Evolutionary conservation across 306 rosid species (phyloP).

Genomic region (Fragaria vesca): DNA sequence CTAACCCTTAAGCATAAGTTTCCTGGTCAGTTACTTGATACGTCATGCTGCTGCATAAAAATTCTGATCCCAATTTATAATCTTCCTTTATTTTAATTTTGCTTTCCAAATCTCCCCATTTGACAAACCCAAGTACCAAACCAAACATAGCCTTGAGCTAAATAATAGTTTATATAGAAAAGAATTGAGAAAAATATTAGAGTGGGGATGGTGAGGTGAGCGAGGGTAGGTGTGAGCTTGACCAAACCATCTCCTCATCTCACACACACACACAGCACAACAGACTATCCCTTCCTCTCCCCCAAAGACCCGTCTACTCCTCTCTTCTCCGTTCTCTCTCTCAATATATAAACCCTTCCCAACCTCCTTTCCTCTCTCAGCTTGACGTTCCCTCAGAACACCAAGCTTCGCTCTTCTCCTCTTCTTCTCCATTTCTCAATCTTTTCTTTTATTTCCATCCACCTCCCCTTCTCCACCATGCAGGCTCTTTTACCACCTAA

Average conservation of each 20-base stretch:
- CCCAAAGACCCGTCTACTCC: conserved; percentile 13
- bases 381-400: conserved; percentile 77
- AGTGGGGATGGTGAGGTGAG: conserved; percentile 4
- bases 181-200: not conserved
- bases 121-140: not conserved
- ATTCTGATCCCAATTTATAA: no score
- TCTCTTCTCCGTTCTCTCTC: not conserved
- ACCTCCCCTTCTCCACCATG: conserved; percentile 28
- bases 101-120: not conserved
- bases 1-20: no score
- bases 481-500: conserved; percentile 54
- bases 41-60: no score
- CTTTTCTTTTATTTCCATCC: not conserved
- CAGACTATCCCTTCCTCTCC: conserved; percentile 15
- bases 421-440: not conserved
- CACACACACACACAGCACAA: conserved; percentile 26
- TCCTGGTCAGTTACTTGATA: no score
- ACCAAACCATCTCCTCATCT: conserved; percentile 49
- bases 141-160: not conserved
- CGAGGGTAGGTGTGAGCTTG: conserved; percentile 77
- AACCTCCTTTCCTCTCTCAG: conserved; percentile 44
- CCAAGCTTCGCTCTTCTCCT: conserved; percentile 40
- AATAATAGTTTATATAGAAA: not conserved
- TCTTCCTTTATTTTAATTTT: no score
- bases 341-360: conserved; percentile 37